A percentile compares a stretch with the other conserved stretches of the same genome.
These are phyloP conservation scores for Hypoxylon sp. DNA, from an alignment of 2,329 filamentous ascomycete species.

Conservation along the genomic window DNA sequence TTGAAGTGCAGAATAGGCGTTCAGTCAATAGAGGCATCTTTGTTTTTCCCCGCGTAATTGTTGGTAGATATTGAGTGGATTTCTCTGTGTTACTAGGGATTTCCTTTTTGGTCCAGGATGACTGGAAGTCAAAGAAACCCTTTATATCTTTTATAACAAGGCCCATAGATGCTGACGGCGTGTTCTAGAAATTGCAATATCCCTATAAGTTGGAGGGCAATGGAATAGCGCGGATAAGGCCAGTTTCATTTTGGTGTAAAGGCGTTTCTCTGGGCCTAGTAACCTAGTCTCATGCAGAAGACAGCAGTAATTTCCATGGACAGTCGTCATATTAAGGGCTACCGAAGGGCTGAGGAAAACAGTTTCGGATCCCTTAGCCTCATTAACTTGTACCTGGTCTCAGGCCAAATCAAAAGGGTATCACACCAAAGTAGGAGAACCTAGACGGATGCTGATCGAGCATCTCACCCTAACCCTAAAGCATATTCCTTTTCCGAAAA, in stretches of 20 bases:
- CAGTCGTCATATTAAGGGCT: constrained; percentile 5
- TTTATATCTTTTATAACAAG: not conserved
- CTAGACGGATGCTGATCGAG: not conserved
- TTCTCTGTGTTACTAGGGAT: not conserved
- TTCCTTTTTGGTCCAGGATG: too few species aligned
- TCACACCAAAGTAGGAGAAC: constrained; percentile 10
- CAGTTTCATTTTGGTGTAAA: not conserved
- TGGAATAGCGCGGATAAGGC: not conserved
- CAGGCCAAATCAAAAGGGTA: constrained; percentile 15
- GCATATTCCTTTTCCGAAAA: not conserved
- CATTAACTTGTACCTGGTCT: not conserved
- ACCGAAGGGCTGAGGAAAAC: not conserved
- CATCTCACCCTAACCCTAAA: constrained; percentile 1
- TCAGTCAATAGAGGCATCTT: constrained; percentile 23
- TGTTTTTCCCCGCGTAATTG: not conserved
- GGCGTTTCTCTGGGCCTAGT: not conserved
- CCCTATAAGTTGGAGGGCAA: not conserved
- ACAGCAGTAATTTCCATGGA: not conserved
- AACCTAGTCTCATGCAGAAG: not conserved
- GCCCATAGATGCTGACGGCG: not conserved
- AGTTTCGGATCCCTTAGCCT: not conserved
- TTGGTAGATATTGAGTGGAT: not conserved
- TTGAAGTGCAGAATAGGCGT: constrained; percentile 20
- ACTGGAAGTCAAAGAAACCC: not conserved
- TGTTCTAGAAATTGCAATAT: not conserved